Conservation (phyloP, 108 stramenopile species). For the Cyclotella kingstonii region DNA sequence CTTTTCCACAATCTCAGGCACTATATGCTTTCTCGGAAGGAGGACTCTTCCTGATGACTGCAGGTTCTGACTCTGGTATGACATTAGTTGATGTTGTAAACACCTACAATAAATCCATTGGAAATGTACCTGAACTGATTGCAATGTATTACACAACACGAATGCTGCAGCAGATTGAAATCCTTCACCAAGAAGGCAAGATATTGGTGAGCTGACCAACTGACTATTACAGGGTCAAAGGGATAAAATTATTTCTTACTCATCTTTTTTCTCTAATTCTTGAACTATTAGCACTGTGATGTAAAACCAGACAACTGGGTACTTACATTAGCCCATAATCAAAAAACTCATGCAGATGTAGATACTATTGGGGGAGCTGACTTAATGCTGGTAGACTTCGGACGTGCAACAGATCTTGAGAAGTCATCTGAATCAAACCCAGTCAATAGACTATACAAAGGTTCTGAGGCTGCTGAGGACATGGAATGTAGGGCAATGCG, state of each 20-base stretch:
- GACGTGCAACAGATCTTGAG: constrained; percentile 64
- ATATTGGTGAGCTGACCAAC: constrained; percentile 67
- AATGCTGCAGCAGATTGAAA: constrained; percentile 65
- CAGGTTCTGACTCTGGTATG: constrained; percentile 67
- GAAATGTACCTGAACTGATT: constrained; percentile 71
- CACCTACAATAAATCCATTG: constrained; percentile 52
- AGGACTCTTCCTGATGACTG: constrained; percentile 70
- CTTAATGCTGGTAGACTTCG: constrained; percentile 82
- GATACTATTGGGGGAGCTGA: constrained; percentile 47
- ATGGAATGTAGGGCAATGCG: constrained; percentile 75
- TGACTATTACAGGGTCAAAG: too few species aligned
- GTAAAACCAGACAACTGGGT: constrained; percentile 87
- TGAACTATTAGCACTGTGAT: constrained; percentile 62
- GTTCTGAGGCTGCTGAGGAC: constrained; percentile 53
- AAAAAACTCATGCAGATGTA: constrained; percentile 14
- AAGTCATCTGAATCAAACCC: constrained; percentile 26
- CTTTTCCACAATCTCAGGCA: constrained; percentile 61
- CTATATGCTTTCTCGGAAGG: constrained; percentile 66
- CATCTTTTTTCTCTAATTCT: not conserved
- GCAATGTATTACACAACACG: constrained; percentile 70
- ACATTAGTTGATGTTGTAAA: constrained; percentile 77
- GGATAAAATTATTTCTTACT: constrained; percentile 1
- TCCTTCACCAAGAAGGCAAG: constrained; percentile 72
- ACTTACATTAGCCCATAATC: constrained; percentile 37
- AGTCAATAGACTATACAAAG: constrained; percentile 48